Percentiles rank a stretch among this genome's conserved stretches.
Evolutionary conservation across 2,329 filamentous ascomycete genomes (phyloP).

Genomic region (Xylaria sp.): DNA sequence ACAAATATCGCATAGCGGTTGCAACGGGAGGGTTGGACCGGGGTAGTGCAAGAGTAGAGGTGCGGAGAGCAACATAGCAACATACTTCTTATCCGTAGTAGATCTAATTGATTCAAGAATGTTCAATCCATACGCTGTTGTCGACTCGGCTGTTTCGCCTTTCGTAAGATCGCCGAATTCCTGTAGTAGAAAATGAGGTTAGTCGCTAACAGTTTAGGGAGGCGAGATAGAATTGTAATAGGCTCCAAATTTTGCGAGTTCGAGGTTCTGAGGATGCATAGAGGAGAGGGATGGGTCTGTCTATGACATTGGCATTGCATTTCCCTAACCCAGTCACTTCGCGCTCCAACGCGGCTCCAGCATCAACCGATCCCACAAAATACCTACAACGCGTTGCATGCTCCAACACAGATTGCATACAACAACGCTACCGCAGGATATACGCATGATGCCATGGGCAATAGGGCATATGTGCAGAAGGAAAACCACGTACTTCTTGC

Average conservation of each 20-base stretch:
- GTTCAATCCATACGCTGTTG: constrained; percentile 69
- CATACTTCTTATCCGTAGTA: constrained; percentile 81
- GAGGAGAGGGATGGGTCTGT: constrained; percentile 8
- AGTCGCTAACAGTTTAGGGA: constrained; percentile 8
- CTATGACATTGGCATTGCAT: constrained; percentile 26
- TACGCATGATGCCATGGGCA: constrained; percentile 21
- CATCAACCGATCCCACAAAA: constrained; percentile 12
- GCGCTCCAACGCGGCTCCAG: constrained; percentile 4
- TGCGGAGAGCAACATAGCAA: constrained; percentile 17
- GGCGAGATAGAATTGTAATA: constrained; percentile 2
- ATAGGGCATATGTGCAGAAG: constrained; percentile 15
- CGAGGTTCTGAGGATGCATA: constrained; percentile 15
- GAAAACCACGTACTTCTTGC: constrained; percentile 47
- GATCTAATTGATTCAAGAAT: constrained; percentile 76
- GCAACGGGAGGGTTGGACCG: background rate
- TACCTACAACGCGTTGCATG: constrained; percentile 9
- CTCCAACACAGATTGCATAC: constrained; percentile 18
- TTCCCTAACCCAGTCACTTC: constrained; percentile 9
- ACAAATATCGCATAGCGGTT: background rate
- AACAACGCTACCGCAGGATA: constrained; percentile 17
- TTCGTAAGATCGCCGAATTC: constrained; percentile 54
- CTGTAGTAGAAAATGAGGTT: constrained; percentile 23
- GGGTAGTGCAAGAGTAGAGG: background rate
- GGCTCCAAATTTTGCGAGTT: constrained; percentile 16
- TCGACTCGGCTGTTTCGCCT: constrained; percentile 68